Base-by-base conservation (phyloP, 768 basidiomycete species). In the Mycena pura region DNA sequence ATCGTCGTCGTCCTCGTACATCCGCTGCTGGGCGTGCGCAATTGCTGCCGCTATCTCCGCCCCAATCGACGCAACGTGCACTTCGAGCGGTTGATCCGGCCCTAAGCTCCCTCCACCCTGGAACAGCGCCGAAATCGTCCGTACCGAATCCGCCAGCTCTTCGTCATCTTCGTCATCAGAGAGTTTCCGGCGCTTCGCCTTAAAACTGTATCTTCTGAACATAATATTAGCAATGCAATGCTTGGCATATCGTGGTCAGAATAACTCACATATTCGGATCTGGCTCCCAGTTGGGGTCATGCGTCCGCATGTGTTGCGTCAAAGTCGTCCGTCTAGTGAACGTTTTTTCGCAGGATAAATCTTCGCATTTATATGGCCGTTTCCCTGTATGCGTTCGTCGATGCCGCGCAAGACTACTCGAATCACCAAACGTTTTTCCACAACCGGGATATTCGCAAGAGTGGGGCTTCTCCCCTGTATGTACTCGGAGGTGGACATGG, bases 391-490 rank as follows among this genome's bases (percentile, higher is more conserved):
- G 93, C 22, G 92, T 95, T 66, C 95, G 86, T 51, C 95, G 87
- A 78, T 96, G 95, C 62, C 95, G 86, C 47, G 95, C 94, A 43
- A 96, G 84, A 76, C 91, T 92, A 69, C 93, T 94, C 4, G 94
- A 96, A 72, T 96, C 94, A 45, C 91, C 88, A 76, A 96, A 96
- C 0, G 90, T 91, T 78, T 91, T 93, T 47, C 83, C 85, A 74
- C 94, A 96, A 8, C 86, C 91, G 3, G 90, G 91, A 72, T 94
- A 93, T 78, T 93, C 92, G 77, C 95, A 96, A 47, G 82, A 85
- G 73, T 96, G 95, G 10, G 95, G 95, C 68, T 93, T 92, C 77
- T 96, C 95, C 36, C 95, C 95, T 5, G 95, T 95, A 72, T 96
- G 95, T 3, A 94, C 92, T 19, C 95, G 88, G 49, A 83, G 80